A percentile compares a stretch with the other conserved stretches of the same genome.
These are phyloP conservation scores for Teunomyces kruisii DNA, from an alignment of 805 yeast genomes.

Conservation along the genomic window DNA sequence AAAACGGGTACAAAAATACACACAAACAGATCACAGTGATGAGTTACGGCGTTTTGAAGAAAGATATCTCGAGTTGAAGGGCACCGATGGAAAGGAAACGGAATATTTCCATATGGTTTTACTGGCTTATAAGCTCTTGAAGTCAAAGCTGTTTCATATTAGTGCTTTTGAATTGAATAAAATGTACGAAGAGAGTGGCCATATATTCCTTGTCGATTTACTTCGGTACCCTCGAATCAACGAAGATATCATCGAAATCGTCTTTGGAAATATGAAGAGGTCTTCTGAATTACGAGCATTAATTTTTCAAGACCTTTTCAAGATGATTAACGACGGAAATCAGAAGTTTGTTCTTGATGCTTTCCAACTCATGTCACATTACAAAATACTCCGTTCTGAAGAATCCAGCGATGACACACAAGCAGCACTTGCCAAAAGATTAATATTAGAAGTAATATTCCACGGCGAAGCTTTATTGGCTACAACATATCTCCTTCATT, in stretches of 20 bases:
- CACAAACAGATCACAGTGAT: neutral
- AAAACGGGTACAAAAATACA: neutral
- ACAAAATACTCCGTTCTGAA: neutral
- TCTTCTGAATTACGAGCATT: conserved; percentile 20
- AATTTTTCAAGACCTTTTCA: conserved; percentile 17
- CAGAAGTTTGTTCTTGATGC: neutral
- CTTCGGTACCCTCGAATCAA: conserved; percentile 17
- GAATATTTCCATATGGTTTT: neutral
- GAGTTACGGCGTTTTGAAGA: neutral
- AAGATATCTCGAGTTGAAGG: neutral
- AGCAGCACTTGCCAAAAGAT: conserved; percentile 9
- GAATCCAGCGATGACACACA: neutral
- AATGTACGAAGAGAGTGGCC: neutral
- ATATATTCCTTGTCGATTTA: conserved; percentile 20
- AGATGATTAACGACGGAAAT: conserved; percentile 6
- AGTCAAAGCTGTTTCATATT: neutral
- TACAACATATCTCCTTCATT: conserved; percentile 14
- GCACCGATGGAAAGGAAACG: neutral
- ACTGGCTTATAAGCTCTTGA: neutral
- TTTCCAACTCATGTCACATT: neutral
- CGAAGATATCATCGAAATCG: conserved; percentile 15
- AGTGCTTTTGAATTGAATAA: neutral
- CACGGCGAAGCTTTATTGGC: conserved; percentile 26
- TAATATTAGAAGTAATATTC: conserved; percentile 16
- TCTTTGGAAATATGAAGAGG: conserved; percentile 12